Evolutionary conservation across 1,284 basidiomycete species (phyloP), one percentile per base, ranked within the genome.

Genomic region (Cystobasidiaceae sp.): DNA sequence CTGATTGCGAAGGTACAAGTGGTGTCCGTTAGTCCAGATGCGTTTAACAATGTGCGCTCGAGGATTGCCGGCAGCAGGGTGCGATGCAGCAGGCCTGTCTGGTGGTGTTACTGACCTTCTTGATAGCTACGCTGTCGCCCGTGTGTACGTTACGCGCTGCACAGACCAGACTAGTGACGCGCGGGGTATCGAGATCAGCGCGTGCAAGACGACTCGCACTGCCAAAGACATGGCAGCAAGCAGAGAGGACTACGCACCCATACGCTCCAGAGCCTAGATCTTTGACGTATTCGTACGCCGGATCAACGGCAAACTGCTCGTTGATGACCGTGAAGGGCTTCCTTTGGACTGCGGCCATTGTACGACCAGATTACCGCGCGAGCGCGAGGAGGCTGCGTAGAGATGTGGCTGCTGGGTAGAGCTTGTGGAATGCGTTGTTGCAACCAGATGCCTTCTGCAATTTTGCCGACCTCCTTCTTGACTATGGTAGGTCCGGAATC

Each of bases 211-310:
- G n/a, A 13, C 19, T 6, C 9, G 13, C 30, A 4, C 37, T 7
- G 6, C 11, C 25, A 17, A 9, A 17, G n/a, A 19, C 7, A 13
- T 9, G 32, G 37, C 32, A 28, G n/a, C 7, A 11, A 34, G 4
- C 19, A 4, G 8, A 32, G 6, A 15, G 28, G 21, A 44, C 27
- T 28, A 32, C 52, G 4, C 32, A 59, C 55, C 73, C 73, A 39
- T 74, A 74, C 5, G 73, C 73, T 11, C 73, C 73, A 69, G 93
- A 92, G 33, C 91, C 93, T 63, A 96, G 86, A 75, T 94, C 93
- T 79, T 96, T 97, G 77, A 93, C 89, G 76, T 90, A 93, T 75
- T 87, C 83, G 77, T 96, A 97, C 75, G 92, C 90, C 33, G 87
- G 82, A 75, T 96, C 92, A 73, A 97, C 54, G 13, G 17, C 19